Conservation (phyloP, 2,329 filamentous ascomycete genomes). For the Alternaria brassicae region DNA sequence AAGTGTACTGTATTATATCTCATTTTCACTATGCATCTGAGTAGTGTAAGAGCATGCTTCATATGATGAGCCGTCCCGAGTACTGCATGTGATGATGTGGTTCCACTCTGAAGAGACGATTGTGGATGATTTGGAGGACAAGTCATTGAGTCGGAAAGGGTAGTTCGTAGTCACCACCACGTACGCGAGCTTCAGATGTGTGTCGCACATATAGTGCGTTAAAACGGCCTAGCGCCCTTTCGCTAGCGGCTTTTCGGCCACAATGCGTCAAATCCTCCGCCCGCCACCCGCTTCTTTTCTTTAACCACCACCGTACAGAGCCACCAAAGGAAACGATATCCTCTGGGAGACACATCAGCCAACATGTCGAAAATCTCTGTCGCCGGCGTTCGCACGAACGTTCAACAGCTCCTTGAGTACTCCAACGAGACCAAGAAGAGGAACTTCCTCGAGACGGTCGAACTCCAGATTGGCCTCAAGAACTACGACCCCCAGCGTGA, state of each 20-base stretch:
- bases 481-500: conserved; percentile 89
- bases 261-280: conserved; percentile 26
- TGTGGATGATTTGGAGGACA: not conserved
- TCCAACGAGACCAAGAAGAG: conserved; percentile 95
- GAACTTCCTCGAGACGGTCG: conserved; percentile 95
- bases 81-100: not conserved
- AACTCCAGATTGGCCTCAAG: conserved; percentile 64
- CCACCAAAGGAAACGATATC: conserved; percentile 49
- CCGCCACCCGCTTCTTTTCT: conserved; percentile 23
- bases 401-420: conserved; percentile 93
- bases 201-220: not conserved
- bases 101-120: too few species aligned
- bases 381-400: conserved; percentile 95
- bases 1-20: conserved; percentile 35
- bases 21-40: conserved; percentile 11
- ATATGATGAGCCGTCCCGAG: not conserved
- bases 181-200: not conserved
- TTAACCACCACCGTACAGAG: conserved; percentile 47
- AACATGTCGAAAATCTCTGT: conserved; percentile 86
- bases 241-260: conserved; percentile 22
- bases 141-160: not conserved
- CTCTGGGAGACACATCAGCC: conserved; percentile 58
- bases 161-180: not conserved
- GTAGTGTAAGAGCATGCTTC: conserved; percentile 14
- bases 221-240: conserved; percentile 20